These are phyloP conservation scores for Xylaria sp. DNA, from an alignment of 2,329 filamentous ascomycete species.

Conservation along the genomic window DNA sequence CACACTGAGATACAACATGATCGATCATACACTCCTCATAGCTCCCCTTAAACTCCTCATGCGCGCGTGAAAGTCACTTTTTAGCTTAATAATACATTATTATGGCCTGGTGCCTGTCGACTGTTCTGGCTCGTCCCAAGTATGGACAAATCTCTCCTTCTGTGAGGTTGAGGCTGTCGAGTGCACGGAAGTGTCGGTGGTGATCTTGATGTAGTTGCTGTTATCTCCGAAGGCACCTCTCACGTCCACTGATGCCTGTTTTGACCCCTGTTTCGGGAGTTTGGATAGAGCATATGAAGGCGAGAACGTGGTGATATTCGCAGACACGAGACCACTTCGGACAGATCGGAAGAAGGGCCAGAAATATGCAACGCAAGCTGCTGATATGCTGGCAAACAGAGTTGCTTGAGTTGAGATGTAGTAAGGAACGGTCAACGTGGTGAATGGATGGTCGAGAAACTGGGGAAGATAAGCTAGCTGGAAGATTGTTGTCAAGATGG, in stretches of 20 bases:
- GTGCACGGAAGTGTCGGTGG: background rate
- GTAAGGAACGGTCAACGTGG: constrained; percentile 8
- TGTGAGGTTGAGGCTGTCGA: background rate
- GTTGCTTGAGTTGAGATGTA: constrained; percentile 10
- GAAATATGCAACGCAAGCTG: constrained; percentile 24
- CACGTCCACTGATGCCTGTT: constrained; percentile 1
- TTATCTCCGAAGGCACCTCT: constrained; percentile 1
- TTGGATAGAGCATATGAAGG: background rate
- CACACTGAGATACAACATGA: background rate
- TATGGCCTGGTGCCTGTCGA: background rate
- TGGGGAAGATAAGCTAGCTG: constrained; percentile 3
- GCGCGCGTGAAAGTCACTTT: background rate
- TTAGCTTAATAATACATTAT: background rate
- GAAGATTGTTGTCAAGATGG: constrained; percentile 4
- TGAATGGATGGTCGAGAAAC: constrained; percentile 5
- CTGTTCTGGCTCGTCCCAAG: background rate
- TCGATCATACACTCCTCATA: background rate
- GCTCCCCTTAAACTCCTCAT: background rate
- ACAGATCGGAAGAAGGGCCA: constrained; percentile 21
- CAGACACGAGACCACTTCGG: constrained; percentile 15
- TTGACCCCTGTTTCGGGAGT: background rate
- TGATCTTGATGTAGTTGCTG: background rate
- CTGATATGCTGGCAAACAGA: constrained; percentile 15
- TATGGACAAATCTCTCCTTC: background rate
- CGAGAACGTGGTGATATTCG: background rate